These are phyloP conservation scores for Breynia disticha DNA, from an alignment of 441 rosid genomes.

Conservation along the genomic window DNA sequence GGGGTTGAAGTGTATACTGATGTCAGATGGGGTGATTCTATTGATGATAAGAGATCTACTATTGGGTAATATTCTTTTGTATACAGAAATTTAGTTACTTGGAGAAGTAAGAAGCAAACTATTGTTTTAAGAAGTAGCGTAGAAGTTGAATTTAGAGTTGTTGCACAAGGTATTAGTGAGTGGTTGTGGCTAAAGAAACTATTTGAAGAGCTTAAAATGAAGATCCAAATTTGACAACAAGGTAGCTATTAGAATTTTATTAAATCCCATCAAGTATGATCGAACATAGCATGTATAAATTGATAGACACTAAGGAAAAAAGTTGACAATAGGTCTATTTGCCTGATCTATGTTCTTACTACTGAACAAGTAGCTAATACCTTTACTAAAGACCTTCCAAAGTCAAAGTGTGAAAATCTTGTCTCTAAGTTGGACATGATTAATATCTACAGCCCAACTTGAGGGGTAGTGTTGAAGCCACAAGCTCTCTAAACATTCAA, in stretches of 20 bases:
- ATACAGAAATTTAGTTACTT: neutral
- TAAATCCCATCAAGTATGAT: neutral
- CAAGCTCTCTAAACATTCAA: too few species aligned
- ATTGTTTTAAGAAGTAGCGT: too few species aligned
- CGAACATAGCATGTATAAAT: neutral
- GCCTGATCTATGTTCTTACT: neutral
- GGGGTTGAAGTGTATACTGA: neutral
- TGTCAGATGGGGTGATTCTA: neutral
- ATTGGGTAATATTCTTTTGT: neutral
- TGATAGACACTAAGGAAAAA: neutral
- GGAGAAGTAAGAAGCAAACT: too few species aligned
- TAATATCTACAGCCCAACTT: neutral
- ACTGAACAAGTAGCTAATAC: neutral
- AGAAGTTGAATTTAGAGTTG: too few species aligned
- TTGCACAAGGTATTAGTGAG: too few species aligned
- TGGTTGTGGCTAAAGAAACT: too few species aligned
- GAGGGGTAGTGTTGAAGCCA: too few species aligned
- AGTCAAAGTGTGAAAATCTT: neutral
- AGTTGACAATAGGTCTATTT: neutral
- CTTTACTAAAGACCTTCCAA: neutral
- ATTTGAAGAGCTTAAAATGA: too few species aligned
- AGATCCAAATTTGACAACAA: neutral
- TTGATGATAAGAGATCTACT: neutral
- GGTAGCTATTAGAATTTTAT: neutral
- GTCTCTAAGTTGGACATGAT: neutral